phyloP scores from a whole-genome alignment of 495 filamentous ascomycete genomes.

The Xylaria acuta region DNA sequence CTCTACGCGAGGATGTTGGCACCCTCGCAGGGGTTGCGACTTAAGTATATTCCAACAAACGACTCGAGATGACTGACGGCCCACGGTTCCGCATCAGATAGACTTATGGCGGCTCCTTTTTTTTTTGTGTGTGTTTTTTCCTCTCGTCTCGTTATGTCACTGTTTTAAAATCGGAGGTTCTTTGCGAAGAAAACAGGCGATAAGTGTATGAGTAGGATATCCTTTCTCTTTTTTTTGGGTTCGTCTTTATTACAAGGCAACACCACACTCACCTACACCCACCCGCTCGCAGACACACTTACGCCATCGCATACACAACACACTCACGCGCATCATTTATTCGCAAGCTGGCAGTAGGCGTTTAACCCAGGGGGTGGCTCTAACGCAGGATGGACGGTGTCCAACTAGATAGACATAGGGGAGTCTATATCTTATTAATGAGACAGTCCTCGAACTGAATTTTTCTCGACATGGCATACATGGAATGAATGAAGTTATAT shows the following conservation, averaged over 20 bases:
- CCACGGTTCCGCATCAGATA: conserved; percentile 21
- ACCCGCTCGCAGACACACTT: conserved; percentile 1
- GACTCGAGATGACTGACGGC: conserved; percentile 24
- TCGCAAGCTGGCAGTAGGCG: conserved; percentile 11
- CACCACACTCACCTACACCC: neutral
- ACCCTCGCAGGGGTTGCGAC: conserved; percentile 6
- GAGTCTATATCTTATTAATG: conserved; percentile 17
- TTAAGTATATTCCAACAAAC: conserved; percentile 26
- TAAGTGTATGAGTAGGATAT: conserved; percentile 45
- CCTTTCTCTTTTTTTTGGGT: conserved; percentile 30
- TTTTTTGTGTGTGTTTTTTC: neutral
- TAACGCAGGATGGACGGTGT: neutral
- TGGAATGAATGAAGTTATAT: neutral
- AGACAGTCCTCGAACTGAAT: conserved; percentile 13
- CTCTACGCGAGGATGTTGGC: neutral
- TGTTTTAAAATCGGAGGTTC: conserved; percentile 30
- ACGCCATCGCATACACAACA: conserved; percentile 2
- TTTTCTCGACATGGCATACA: neutral
- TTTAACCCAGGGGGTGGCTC: neutral
- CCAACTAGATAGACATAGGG: conserved; percentile 11
- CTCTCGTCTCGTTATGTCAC: conserved; percentile 2
- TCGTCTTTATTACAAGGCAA: conserved; percentile 18
- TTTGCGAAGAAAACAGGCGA: conserved; percentile 34
- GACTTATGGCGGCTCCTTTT: conserved; percentile 22
- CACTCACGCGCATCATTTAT: conserved; percentile 1